Percentiles rank a stretch among this genome's conserved stretches.
These are phyloP conservation scores for Casaregolazyma lundiana DNA, from an alignment of 1,139 yeast species.

Conservation along the genomic window DNA sequence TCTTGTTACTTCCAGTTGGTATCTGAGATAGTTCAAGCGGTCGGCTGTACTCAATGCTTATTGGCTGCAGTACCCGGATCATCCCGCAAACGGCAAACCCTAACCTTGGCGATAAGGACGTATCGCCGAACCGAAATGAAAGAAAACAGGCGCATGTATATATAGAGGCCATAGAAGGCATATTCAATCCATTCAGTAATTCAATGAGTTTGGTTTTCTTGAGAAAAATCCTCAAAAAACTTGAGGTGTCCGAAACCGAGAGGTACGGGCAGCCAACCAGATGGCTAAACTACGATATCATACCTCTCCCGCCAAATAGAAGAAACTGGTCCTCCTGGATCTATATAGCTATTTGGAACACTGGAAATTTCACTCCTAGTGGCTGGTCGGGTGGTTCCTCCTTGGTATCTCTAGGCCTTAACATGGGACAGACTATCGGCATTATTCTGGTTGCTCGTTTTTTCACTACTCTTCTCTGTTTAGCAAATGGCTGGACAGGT, in stretches of 20 bases:
- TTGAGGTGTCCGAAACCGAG: slow-evolving; percentile 16
- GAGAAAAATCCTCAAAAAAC: slow-evolving; percentile 16
- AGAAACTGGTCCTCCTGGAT: slow-evolving; percentile 25
- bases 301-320: slow-evolving; percentile 27
- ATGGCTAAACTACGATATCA: slow-evolving; percentile 20
- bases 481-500: slow-evolving; percentile 27
- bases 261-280: slow-evolving; percentile 12
- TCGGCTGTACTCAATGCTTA: neutral
- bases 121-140: too few species aligned
- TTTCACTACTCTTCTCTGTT: slow-evolving; percentile 17
- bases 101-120: neutral
- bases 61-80: too few species aligned
- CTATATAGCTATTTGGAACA: slow-evolving; percentile 21
- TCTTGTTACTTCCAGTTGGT: too few species aligned
- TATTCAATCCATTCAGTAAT: neutral
- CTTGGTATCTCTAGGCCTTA: slow-evolving; percentile 26
- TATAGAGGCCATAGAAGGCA: too few species aligned
- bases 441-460: slow-evolving; percentile 27
- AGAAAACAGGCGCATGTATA: too few species aligned
- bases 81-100: too few species aligned
- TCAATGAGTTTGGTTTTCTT: slow-evolving; percentile 1
- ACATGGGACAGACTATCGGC: slow-evolving; percentile 16
- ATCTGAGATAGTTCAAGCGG: too few species aligned
- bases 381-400: slow-evolving; percentile 29
- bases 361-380: slow-evolving; percentile 23